phyloP scores from a whole-genome alignment of 805 yeast genomes.

The Cyberlindnera euphorbiae region DNA sequence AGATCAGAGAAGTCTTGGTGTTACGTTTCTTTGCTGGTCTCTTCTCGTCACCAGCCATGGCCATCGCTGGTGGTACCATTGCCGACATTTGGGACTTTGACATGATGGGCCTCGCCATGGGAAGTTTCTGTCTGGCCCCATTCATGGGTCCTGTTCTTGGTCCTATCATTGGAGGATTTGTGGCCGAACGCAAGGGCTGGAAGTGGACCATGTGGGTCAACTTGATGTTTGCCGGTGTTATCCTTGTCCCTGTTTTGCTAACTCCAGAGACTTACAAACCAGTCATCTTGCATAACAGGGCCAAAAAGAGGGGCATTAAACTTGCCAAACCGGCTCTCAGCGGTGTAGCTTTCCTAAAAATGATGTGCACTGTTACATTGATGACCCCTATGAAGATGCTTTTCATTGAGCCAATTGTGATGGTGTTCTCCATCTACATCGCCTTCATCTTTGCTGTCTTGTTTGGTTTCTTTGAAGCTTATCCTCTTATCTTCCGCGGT shows the following conservation, averaged over 20 bases:
- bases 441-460: constrained; percentile 75
- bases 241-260: constrained; percentile 42
- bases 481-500: constrained; percentile 67
- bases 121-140: constrained; percentile 73
- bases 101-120: constrained; percentile 68
- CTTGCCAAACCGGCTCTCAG: constrained; percentile 35
- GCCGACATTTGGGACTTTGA: constrained; percentile 69
- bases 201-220: constrained; percentile 72
- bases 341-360: constrained; percentile 35
- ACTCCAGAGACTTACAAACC: constrained; percentile 72
- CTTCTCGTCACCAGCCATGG: constrained; percentile 76
- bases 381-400: constrained; percentile 67
- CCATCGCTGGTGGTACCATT: constrained; percentile 82
- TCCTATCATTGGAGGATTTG: constrained; percentile 71
- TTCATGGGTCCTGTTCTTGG: constrained; percentile 78
- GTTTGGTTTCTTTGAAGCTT: constrained; percentile 78
- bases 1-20: constrained; percentile 58
- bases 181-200: constrained; percentile 57
- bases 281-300: constrained; percentile 55
- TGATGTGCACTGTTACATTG: constrained; percentile 46
- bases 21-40: constrained; percentile 72
- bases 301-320: constrained; percentile 52
- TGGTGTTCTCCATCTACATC: constrained; percentile 61
- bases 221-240: constrained; percentile 57
- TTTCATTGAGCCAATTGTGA: constrained; percentile 68